Conservation (phyloP, 805 yeast genomes). For the Torulaspora gathmanii region DNA sequence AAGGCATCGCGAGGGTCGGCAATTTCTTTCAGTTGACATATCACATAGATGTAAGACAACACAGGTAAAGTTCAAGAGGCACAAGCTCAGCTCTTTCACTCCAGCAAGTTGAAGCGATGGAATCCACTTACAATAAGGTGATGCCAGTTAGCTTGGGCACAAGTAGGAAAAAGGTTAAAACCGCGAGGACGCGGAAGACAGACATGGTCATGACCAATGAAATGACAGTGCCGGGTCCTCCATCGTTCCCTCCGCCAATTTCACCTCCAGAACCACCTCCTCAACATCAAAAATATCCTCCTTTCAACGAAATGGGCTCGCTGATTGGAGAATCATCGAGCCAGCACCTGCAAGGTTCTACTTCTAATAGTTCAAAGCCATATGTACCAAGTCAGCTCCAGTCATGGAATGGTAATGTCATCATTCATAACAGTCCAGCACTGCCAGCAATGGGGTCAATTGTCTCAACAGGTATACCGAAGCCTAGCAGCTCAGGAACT, state of each 20-base stretch:
- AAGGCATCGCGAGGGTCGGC: neutral
- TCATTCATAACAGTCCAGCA: neutral
- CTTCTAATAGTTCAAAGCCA: neutral
- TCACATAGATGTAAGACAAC: no score
- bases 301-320: neutral
- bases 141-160: slow-evolving; percentile 26
- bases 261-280: slow-evolving; percentile 14
- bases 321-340: neutral
- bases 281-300: neutral
- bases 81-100: neutral
- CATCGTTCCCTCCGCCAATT: slow-evolving; percentile 15
- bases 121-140: slow-evolving; percentile 25
- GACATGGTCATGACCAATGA: neutral
- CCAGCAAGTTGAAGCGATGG: slow-evolving; percentile 5
- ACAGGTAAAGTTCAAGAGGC: no score
- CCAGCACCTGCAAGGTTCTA: neutral
- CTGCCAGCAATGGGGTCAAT: neutral
- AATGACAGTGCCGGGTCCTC: slow-evolving; percentile 11
- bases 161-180: slow-evolving; percentile 3
- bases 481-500: slow-evolving; percentile 4
- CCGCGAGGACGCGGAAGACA: neutral
- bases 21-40: neutral
- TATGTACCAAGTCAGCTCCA: slow-evolving; percentile 1
- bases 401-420: neutral
- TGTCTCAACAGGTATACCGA: slow-evolving; percentile 1